Conservation (phyloP, 2,329 filamentous ascomycete genomes). For the Sphaerulina musiva region DNA sequence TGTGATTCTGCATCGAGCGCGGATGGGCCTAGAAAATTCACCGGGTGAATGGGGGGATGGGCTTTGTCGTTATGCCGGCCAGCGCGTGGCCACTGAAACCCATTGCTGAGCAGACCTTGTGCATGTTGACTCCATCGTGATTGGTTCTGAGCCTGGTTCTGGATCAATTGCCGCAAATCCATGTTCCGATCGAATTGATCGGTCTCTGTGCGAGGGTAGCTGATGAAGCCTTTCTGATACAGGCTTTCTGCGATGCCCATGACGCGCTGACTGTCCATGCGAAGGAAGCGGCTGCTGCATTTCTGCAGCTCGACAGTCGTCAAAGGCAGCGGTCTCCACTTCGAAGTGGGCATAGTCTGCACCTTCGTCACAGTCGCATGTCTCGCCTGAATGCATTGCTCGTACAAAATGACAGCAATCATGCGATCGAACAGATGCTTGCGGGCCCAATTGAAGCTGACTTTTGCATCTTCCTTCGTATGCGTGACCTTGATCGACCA, state of each 20-base stretch:
- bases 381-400: conserved; percentile 71
- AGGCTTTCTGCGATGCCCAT: conserved; percentile 81
- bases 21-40: conserved; percentile 66
- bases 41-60: conserved; percentile 92
- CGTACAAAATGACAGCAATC: conserved; percentile 72
- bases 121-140: conserved; percentile 73
- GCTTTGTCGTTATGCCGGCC: conserved; percentile 92
- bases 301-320: conserved; percentile 97
- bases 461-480: conserved; percentile 66
- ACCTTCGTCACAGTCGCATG: conserved; percentile 76
- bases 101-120: conserved; percentile 64
- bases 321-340: conserved; percentile 86
- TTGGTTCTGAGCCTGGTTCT: conserved; percentile 72
- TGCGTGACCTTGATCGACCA: conserved; percentile 88
- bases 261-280: conserved; percentile 83
- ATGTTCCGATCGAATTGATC: conserved; percentile 91
- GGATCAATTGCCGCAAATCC: conserved; percentile 69
- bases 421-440: conserved; percentile 82
- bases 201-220: conserved; percentile 94
- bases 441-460: conserved; percentile 77
- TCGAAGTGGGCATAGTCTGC: conserved; percentile 82
- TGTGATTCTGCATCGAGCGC: conserved; percentile 56
- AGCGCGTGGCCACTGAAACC: conserved; percentile 71
- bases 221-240: conserved; percentile 93
- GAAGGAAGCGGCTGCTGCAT: conserved; percentile 79